These are phyloP conservation scores for Cladophialophora carrionii DNA, from an alignment of 2,329 filamentous ascomycete genomes.

Conservation along the genomic window DNA sequence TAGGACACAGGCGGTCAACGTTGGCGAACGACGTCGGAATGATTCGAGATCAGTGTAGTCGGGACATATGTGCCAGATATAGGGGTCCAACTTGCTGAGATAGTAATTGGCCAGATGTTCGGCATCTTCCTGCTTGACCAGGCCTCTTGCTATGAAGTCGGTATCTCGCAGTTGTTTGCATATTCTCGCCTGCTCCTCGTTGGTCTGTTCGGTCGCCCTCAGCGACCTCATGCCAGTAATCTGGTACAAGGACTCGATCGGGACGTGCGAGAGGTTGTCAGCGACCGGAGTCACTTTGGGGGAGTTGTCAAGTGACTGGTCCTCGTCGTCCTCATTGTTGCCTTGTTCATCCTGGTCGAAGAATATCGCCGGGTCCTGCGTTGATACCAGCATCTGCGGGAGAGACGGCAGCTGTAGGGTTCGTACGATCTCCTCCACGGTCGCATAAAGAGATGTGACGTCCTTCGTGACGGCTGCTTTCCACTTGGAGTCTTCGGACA, in stretches of 20 bases:
- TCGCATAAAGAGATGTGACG: slow-evolving; percentile 40
- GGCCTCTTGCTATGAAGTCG: slow-evolving; percentile 57
- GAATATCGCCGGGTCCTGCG: slow-evolving; percentile 39
- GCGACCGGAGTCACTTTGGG: slow-evolving; percentile 40
- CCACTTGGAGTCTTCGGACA: slow-evolving; percentile 54
- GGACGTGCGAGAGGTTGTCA: slow-evolving; percentile 42
- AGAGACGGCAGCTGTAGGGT: slow-evolving; percentile 46
- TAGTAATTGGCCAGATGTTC: slow-evolving; percentile 50
- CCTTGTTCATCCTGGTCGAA: slow-evolving; percentile 46
- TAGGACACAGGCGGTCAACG: slow-evolving; percentile 55
- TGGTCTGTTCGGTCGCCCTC: slow-evolving; percentile 41
- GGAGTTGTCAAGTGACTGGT: slow-evolving; percentile 47
- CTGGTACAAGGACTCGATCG: slow-evolving; percentile 45
- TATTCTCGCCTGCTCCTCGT: slow-evolving; percentile 39
- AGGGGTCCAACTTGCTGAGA: slow-evolving; percentile 51
- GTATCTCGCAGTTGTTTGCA: slow-evolving; percentile 46
- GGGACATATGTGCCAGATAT: slow-evolving; percentile 53
- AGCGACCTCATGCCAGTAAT: slow-evolving; percentile 43
- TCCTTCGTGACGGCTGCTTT: slow-evolving; percentile 44
- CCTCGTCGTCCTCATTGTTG: slow-evolving; percentile 52
- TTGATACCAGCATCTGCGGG: slow-evolving; percentile 44
- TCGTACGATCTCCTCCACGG: slow-evolving; percentile 44
- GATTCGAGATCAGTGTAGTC: slow-evolving; percentile 53
- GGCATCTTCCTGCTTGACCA: slow-evolving; percentile 51
- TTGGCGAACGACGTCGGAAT: slow-evolving; percentile 54